These are phyloP conservation scores for Marchantia polymorpha DNA, from an alignment of 225 moss, liverwort and hornwort species.

Conservation along the genomic window DNA sequence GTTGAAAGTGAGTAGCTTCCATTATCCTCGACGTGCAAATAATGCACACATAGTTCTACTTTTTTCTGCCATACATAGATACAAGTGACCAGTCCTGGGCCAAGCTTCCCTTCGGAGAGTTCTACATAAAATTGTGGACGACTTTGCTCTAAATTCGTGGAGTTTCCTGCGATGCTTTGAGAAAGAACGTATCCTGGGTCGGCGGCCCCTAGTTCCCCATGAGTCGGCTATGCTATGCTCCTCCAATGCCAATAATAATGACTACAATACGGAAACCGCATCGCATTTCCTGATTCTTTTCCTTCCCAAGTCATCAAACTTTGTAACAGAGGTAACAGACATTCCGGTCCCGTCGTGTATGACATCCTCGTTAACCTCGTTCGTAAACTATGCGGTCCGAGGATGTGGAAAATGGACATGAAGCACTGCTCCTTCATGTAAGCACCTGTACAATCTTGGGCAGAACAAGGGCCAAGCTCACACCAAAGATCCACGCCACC, in stretches of 20 bases:
- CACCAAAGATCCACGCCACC: slow-evolving; percentile 12
- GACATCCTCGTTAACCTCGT: slow-evolving; percentile 3
- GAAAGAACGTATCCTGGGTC: not conserved
- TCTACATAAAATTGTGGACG: not conserved
- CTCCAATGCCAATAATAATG: slow-evolving; percentile 1
- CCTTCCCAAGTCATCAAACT: not conserved
- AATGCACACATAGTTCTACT: not conserved
- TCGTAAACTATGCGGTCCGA: not conserved
- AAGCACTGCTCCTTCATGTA: slow-evolving; percentile 13
- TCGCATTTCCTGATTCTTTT: not conserved
- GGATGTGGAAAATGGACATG: not conserved
- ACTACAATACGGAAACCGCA: slow-evolving; percentile 5
- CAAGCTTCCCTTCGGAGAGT: not conserved
- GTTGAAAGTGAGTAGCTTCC: slow-evolving; percentile 6
- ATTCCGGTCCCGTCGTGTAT: not conserved
- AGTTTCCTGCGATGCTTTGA: not conserved
- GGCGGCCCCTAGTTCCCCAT: not conserved
- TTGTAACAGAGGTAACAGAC: not conserved
- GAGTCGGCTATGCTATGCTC: slow-evolving; percentile 8
- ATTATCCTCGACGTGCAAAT: not conserved
- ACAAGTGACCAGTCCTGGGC: not conserved
- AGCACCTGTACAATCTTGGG: slow-evolving; percentile 8
- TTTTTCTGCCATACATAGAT: slow-evolving; percentile 1
- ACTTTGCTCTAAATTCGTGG: slow-evolving; percentile 1
- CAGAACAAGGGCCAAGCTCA: slow-evolving; percentile 11